Percentiles rank a stretch among this genome's conserved stretches.
phyloP scores from a whole-genome alignment of 352 stramenopile species.

The Phytophthora fragariae region DNA sequence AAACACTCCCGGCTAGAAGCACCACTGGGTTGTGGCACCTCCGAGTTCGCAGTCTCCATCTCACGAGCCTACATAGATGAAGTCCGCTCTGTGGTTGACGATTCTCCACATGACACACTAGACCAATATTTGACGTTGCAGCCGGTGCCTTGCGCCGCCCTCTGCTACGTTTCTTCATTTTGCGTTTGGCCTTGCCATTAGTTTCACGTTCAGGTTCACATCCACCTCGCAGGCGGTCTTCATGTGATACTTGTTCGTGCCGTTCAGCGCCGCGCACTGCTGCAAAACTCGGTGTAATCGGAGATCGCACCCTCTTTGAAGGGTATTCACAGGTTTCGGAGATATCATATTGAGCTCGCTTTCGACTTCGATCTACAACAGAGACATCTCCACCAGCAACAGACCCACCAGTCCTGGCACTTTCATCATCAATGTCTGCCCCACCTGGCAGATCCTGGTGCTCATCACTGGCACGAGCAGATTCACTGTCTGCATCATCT shows the following conservation, averaged over 20 bases:
- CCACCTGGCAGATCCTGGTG: conserved; percentile 10
- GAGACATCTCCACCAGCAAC: not conserved
- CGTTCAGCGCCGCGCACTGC: conserved; percentile 2
- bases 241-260: not conserved
- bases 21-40: conserved; percentile 1
- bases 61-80: not conserved
- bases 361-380: not conserved
- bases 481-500: not conserved
- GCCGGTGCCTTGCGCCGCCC: conserved; percentile 16
- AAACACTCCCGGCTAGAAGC: conserved; percentile 3
- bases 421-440: conserved; percentile 4
- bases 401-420: conserved; percentile 1
- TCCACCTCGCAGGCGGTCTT: not conserved
- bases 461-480: not conserved
- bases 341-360: not conserved
- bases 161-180: conserved; percentile 1
- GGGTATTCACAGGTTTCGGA: not conserved
- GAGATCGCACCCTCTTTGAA: not conserved
- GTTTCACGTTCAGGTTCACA: not conserved
- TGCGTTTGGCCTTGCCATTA: not conserved
- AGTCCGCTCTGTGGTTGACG: conserved; percentile 2
- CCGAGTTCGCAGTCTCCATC: conserved; percentile 11
- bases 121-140: not conserved
- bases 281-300: not conserved
- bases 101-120: not conserved